Evolutionary conservation across 768 basidiomycete species (phyloP), one percentile per base, ranked within the genome.

Genomic region (Antrodiella citrinella): DNA sequence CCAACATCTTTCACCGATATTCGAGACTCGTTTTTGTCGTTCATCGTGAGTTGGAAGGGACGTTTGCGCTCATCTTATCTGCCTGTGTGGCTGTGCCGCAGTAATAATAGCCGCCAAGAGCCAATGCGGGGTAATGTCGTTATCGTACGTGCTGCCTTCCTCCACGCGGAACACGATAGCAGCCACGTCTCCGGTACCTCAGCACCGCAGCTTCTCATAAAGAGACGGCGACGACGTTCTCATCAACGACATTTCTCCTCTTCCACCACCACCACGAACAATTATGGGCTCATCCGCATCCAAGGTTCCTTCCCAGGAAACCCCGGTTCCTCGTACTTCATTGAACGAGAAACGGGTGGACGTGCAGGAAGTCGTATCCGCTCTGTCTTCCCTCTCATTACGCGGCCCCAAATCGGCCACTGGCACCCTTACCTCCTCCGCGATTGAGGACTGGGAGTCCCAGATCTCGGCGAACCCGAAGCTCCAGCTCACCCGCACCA

Each of bases 401-500:
- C 18, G 42, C 15, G 13, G 53, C 2, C 67, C 82, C 0, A 54
- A 69, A 24, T 86, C 88, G 2, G 57, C 65, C 38, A 72, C 81
- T 57, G 88, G 88, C 23, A 68, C 84, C 26, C 67, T 91, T 47
- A 74, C 81, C 41, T 63, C 77, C 23, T 63, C 70, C 44, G 81
- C 78, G 55, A 59, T 91, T 40, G 67, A 74, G 3, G 66, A 73
- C n/a, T 91, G 89, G 88, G 88, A 91, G 66, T 63, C 69, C 1
- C 62, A 70, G 3, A 76, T 78, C 10, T 62, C 73, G 3, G 59
- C 71, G 4, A 70, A 83, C 55, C 71, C 84, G 18, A 88, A 84
- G 70, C 66, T 75, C 2, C 74, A 78, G 60, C 80, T 92, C 20
- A 83, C 86, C n/a, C 80, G 90, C 49, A 84, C 84, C 26, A 75